Evolutionary conservation across 2,329 filamentous ascomycete species (phyloP), one percentile per base, ranked within the genome.

Genomic region (Neofusicoccum laricinum): DNA sequence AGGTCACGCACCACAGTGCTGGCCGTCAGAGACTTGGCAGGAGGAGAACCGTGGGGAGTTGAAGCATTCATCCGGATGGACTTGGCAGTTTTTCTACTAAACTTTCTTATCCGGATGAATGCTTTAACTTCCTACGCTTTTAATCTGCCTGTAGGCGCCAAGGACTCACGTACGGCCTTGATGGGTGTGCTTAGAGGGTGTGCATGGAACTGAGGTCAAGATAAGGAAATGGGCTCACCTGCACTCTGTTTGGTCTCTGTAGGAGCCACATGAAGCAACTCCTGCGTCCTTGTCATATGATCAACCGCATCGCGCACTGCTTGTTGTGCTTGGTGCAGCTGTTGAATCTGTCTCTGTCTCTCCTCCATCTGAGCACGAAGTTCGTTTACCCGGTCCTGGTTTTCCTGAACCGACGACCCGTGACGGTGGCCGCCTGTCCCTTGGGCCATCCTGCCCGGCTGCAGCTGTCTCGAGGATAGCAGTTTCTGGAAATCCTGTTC

Each of bases 331-430:
- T 45, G n/a, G 21, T 32, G 19, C n/a, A 63, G 59, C 19, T 63
- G 48, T 17, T 63, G 49, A n/a, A 63, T 63, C 32, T 63, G 61
- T 34, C 21, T 63, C 40, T 63, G 38, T 25, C 50, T 63, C 7
- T 46, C 41, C n/a, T 63, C 50, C 49, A 63, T 45, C 32, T 46
- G 6, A 17, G 49, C 49, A 7, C 41, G 38, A 32, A 63, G 40
- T 14, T 63, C 61, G 7, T 5, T 11, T 3, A 63, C 5, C 8
- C 21, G 50, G n/a, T 48, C 38, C 10, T 36, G 17, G 8, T 50
- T 43, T 30, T 32, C 34, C 17, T 43, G 36, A 8, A 30, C 30
- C 3, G 40, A 45, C 8, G 30, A 48, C 6, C 25, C 25, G 6
- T 4, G 38, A 1, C 40, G 4, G 25, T 30, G 25, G 6, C 21